Percentiles rank a stretch among this genome's conserved stretches.
Conservation (phyloP, 1,284 basidiomycete species). For the Cryptococcus jaspeensis region DNA sequence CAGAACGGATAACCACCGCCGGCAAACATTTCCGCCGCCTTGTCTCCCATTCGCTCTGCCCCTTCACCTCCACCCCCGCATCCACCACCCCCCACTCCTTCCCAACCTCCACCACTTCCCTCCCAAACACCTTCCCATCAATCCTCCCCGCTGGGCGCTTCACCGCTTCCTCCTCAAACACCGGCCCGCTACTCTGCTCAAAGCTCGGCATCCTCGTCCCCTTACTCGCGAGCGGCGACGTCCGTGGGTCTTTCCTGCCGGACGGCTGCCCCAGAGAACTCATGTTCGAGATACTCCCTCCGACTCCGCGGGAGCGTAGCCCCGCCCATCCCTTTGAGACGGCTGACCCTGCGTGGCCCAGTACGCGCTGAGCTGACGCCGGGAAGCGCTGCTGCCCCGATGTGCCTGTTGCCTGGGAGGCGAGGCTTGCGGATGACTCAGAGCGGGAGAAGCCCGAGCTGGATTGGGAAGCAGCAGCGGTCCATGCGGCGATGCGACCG, state of each 20-base stretch:
- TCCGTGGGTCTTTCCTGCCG: conserved; percentile 20
- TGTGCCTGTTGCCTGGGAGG: conserved; percentile 16
- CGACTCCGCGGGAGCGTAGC: conserved; percentile 39
- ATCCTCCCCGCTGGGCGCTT: conserved; percentile 20
- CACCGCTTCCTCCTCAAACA: conserved; percentile 28
- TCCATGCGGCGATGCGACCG: conserved; percentile 38
- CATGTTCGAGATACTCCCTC: conserved; percentile 41
- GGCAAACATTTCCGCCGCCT: conserved; percentile 43
- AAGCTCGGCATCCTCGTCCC: conserved; percentile 1
- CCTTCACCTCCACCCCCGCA: conserved; percentile 4
- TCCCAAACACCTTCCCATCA: conserved; percentile 39
- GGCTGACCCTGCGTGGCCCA: conserved; percentile 43
- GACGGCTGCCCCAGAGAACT: conserved; percentile 13
- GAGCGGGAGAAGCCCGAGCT: conserved; percentile 29
- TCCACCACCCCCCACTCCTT: conserved; percentile 34
- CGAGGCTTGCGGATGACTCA: conserved; percentile 35
- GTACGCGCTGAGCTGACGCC: conserved; percentile 34
- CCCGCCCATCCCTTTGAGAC: conserved; percentile 46
- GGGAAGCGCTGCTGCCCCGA: conserved; percentile 30
- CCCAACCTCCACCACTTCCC: conserved; percentile 35
- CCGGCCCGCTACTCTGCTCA: conserved; percentile 18
- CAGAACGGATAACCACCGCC: conserved; percentile 45
- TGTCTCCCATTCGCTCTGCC: conserved; percentile 23
- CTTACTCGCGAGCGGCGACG: conserved; percentile 15
- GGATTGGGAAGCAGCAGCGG: conserved; percentile 25